Evolutionary conservation across 2,329 filamentous ascomycete genomes (phyloP).

Genomic region (Paracorniculantispora psalliotae): DNA sequence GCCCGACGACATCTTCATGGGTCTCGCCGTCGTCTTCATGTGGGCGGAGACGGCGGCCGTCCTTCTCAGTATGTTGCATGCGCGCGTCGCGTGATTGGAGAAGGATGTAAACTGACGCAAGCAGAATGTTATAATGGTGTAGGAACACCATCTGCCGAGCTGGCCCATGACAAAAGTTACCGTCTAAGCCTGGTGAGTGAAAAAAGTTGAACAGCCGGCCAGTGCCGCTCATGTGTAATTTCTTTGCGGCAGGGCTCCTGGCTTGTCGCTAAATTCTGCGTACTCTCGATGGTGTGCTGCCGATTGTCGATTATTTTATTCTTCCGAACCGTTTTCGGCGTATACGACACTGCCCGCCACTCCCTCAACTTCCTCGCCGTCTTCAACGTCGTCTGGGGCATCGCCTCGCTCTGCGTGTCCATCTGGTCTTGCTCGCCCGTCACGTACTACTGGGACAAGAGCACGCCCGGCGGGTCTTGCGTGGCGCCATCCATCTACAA

Average conservation of each 20-base stretch:
- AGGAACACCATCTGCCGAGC: not conserved
- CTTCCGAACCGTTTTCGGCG: conserved; percentile 13
- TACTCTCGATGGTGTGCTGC: conserved; percentile 12
- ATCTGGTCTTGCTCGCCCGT: conserved; percentile 13
- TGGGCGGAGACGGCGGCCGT: conserved; percentile 14
- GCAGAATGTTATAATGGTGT: conserved; percentile 14
- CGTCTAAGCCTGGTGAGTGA: not conserved
- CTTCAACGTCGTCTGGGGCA: conserved; percentile 12
- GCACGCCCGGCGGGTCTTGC: conserved; percentile 8
- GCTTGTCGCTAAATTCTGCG: conserved; percentile 16
- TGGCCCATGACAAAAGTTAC: not conserved
- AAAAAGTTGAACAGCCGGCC: not conserved
- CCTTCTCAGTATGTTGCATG: conserved; percentile 9
- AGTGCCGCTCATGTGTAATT: not conserved
- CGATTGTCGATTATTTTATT: conserved; percentile 16
- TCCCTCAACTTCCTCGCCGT: conserved; percentile 10
- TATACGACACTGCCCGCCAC: not conserved
- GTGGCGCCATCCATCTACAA: conserved; percentile 2
- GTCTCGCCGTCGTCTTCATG: conserved; percentile 15
- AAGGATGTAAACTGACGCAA: not conserved
- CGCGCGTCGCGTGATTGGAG: not conserved
- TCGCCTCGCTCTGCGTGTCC: conserved; percentile 11
- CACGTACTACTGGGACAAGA: conserved; percentile 15
- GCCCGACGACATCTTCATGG: conserved; percentile 15
- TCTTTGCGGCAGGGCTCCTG: conserved; percentile 12